Evolutionary conservation across 1,284 basidiomycete species (phyloP).

Genomic region (Cryptococcus hybrid): DNA sequence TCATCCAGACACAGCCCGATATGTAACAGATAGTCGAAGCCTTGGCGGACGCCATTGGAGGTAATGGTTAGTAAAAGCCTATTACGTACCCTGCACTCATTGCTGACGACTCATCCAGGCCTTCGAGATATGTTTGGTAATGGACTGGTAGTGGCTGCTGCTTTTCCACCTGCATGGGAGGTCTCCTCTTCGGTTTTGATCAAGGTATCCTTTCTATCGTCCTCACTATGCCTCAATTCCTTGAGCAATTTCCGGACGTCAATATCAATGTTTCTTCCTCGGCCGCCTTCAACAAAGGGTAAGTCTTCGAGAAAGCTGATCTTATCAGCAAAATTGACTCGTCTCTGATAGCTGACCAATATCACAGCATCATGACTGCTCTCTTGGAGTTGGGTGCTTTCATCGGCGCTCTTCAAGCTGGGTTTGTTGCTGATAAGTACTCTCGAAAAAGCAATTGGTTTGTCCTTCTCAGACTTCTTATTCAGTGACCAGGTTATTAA

Average conservation of each 20-base stretch:
- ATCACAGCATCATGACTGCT: slow-evolving; percentile 29
- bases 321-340: neutral
- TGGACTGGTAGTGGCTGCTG: slow-evolving; percentile 12
- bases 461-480: no score
- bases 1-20: no score
- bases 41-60: neutral
- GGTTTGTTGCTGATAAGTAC: slow-evolving; percentile 31
- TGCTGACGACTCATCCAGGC: slow-evolving; percentile 3
- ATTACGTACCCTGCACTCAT: neutral
- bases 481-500: no score
- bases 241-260: slow-evolving; percentile 28
- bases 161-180: slow-evolving; percentile 2
- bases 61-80: no score
- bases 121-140: slow-evolving; percentile 18
- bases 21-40: neutral
- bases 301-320: neutral
- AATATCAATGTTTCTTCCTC: slow-evolving; percentile 12
- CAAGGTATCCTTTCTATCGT: slow-evolving; percentile 38
- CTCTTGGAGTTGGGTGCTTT: slow-evolving; percentile 40
- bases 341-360: neutral
- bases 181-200: no score
- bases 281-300: slow-evolving; percentile 27
- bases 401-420: slow-evolving; percentile 28
- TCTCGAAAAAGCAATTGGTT: slow-evolving; percentile 10
- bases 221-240: slow-evolving; percentile 36